Conservation (phyloP, 768 basidiomycete species). For the Macrolepiota fuliginosa region DNA sequence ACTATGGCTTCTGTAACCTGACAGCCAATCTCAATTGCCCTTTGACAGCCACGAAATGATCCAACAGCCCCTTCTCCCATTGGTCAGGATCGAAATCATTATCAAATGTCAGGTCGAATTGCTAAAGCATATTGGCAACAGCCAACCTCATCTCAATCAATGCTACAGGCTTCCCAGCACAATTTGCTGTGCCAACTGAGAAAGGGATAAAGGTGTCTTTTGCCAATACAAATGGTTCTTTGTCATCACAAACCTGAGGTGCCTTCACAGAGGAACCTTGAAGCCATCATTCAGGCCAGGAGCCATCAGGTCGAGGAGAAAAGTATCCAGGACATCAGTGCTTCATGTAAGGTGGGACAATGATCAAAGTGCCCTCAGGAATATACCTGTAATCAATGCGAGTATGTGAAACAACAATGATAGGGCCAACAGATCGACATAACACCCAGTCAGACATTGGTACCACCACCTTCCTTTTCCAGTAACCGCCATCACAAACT, state of each 20-base stretch:
- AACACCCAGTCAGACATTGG: too few relatives aligned
- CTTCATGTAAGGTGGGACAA: constrained; percentile 32
- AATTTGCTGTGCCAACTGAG: constrained; percentile 47
- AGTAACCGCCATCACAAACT: too few relatives aligned
- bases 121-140: constrained; percentile 5
- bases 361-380: constrained; percentile 39
- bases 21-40: background rate
- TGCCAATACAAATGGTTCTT: constrained; percentile 15
- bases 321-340: constrained; percentile 36
- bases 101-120: constrained; percentile 13
- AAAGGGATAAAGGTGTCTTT: constrained; percentile 28
- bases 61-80: constrained; percentile 13
- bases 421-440: too few relatives aligned
- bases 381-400: constrained; percentile 27
- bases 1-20: background rate
- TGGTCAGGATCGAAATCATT: constrained; percentile 11
- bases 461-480: too few relatives aligned
- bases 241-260: background rate
- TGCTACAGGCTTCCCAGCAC: constrained; percentile 41
- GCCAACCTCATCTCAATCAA: constrained; percentile 29
- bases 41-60: constrained; percentile 14
- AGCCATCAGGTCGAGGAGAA: constrained; percentile 31
- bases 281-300: constrained; percentile 38
- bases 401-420: background rate
- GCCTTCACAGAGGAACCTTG: background rate